phyloP scores from a whole-genome alignment of 352 stramenopile genomes.

The Thalassiosira ordinaria region DNA sequence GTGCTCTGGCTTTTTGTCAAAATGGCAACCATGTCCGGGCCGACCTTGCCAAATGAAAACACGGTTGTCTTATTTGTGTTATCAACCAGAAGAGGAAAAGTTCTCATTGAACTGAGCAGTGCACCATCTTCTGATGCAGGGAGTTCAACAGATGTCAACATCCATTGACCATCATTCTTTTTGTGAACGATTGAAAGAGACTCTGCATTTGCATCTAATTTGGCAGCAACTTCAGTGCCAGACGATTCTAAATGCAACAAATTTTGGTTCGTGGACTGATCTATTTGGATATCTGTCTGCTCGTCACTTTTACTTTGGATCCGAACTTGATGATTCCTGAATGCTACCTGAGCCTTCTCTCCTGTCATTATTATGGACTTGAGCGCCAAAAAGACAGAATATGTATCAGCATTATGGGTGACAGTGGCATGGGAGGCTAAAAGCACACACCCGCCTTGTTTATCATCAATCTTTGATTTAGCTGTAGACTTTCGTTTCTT shows the following conservation, averaged over 20 bases:
- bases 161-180: constrained; percentile 35
- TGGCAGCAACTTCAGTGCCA: constrained; percentile 35
- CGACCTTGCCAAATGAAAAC: constrained; percentile 53
- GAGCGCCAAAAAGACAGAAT: constrained; percentile 27
- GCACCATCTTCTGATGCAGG: constrained; percentile 6
- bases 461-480: constrained; percentile 16
- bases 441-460: constrained; percentile 12
- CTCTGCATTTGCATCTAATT: constrained; percentile 22
- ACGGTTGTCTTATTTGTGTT: constrained; percentile 23
- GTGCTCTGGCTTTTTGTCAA: constrained; percentile 32
- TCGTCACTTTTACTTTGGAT: constrained; percentile 20
- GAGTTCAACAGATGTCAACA: constrained; percentile 34
- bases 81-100: constrained; percentile 32
- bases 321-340: constrained; percentile 29
- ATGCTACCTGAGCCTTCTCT: constrained; percentile 18
- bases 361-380: constrained; percentile 28
- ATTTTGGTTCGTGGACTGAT: constrained; percentile 22
- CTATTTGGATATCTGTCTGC: constrained; percentile 7
- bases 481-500: constrained; percentile 33
- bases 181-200: constrained; percentile 44
- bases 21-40: constrained; percentile 39
- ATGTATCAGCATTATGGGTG: neutral
- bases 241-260: constrained; percentile 35
- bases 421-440: constrained; percentile 29
- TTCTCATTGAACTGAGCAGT: constrained; percentile 22